These are phyloP conservation scores for Tuber indicum DNA, from an alignment of 495 filamentous ascomycete genomes.

Conservation along the genomic window DNA sequence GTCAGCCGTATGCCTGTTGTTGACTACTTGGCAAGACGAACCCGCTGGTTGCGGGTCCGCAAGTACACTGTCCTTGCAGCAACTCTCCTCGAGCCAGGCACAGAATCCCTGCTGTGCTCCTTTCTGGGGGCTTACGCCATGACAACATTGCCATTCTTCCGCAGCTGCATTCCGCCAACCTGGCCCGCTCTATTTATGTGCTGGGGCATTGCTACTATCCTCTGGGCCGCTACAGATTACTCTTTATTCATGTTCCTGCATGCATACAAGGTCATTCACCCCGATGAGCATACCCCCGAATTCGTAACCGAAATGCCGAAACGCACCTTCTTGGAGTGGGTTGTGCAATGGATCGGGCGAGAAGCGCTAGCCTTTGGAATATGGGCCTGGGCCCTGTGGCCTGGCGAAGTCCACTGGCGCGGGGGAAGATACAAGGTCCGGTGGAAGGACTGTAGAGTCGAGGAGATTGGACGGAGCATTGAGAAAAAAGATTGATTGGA, in stretches of 20 bases:
- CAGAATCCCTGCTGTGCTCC: conserved; percentile 80
- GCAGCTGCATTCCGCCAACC: conserved; percentile 49
- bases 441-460: conserved; percentile 53
- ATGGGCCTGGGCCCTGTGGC: conserved; percentile 76
- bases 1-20: conserved; percentile 70
- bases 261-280: conserved; percentile 59
- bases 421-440: conserved; percentile 75
- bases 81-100: conserved; percentile 88
- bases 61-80: conserved; percentile 90
- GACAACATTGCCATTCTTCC: conserved; percentile 63
- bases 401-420: conserved; percentile 80
- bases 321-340: conserved; percentile 62
- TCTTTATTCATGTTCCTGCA: conserved; percentile 68
- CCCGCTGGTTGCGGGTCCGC: conserved; percentile 85
- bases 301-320: conserved; percentile 55
- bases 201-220: conserved; percentile 59
- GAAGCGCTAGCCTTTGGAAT: conserved; percentile 78
- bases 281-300: conserved; percentile 63
- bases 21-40: conserved; percentile 74
- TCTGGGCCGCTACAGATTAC: conserved; percentile 72
- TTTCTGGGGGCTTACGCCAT: conserved; percentile 70
- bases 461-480: conserved; percentile 30
- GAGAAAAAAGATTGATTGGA: conserved; percentile 26
- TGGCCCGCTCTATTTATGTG: conserved; percentile 62
- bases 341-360: conserved; percentile 75